Conservation (phyloP, 805 yeast species). For the Candida ovalis region DNA sequence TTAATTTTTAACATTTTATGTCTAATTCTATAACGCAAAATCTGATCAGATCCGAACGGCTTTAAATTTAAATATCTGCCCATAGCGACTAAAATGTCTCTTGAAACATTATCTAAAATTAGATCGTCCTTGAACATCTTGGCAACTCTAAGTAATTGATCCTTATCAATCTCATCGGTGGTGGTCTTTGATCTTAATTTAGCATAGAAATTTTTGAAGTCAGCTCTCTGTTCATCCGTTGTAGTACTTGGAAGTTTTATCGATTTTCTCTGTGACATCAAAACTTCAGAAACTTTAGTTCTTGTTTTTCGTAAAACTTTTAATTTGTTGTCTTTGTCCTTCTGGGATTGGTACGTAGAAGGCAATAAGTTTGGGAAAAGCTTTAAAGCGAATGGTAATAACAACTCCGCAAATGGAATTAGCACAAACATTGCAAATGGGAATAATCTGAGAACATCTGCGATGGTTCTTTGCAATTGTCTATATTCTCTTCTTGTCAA, state of each 20-base stretch:
- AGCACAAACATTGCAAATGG: conserved; percentile 89
- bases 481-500: conserved; percentile 84
- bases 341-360: conserved; percentile 75
- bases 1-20: conserved; percentile 82
- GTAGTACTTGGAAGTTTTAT: conserved; percentile 63
- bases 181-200: conserved; percentile 55
- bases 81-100: conserved; percentile 90
- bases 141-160: conserved; percentile 76
- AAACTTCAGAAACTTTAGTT: conserved; percentile 52
- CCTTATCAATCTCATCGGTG: conserved; percentile 52
- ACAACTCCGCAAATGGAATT: conserved; percentile 92
- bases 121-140: conserved; percentile 89
- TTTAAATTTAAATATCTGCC: conserved; percentile 85
- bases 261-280: conserved; percentile 69
- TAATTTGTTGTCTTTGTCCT: conserved; percentile 53
- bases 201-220: conserved; percentile 72
- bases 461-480: conserved; percentile 82
- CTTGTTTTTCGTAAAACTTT: conserved; percentile 56
- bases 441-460: conserved; percentile 79
- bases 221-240: conserved; percentile 67
- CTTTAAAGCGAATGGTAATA: conserved; percentile 83
- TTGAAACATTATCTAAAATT: conserved; percentile 85
- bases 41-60: conserved; percentile 88
- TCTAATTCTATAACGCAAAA: conserved; percentile 88
- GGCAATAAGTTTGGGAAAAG: conserved; percentile 91